Base-by-base conservation (phyloP, 495 filamentous ascomycete species). In the Aspergillus taichungensis region DNA sequence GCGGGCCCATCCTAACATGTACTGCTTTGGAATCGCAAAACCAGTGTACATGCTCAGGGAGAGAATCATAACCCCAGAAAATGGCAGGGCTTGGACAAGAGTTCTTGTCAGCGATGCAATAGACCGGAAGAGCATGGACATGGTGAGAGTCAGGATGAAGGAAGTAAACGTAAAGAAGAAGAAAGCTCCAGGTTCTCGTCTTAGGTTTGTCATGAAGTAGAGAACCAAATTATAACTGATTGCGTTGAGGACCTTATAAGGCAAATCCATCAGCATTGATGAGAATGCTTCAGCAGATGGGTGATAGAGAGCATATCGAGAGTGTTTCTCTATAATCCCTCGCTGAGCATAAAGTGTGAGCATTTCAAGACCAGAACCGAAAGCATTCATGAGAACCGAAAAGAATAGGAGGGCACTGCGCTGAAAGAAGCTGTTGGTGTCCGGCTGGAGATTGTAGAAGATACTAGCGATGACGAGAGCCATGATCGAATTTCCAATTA, bases 361-460 rank as follows among this genome's bases (percentile, higher is more conserved):
- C 49, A 83, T 79, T 51, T 91, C 87, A 5, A 89, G 69, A 45
- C 76, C 76, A 53, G 76, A 81, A 46, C 79, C 67, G 47, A 94
- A 90, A 12, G 88, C 87, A 55, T 91, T 92, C 63, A 91, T 40
- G 8, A 95, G 71, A 50, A 89, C 78, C 41, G 85, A 82, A 53
- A 94, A 91, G 73, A 94, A 95, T 27, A 95, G 65, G 8, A 94
- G 67, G 41, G 82, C 83, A 24, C 84, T 85, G 12, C 85, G 74
- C 46, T 75, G 69, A 66, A 76, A 94, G 65, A 94, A 88, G 53
- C 74, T 83, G 31, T 57, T 52, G 3, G 85, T 86, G 30, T 68
- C 68, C 1, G 47, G 55, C 18, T 73, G 62, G 5, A 90, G 60
- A 50, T 91, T 83, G 66, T 82, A 94, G 68, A 90, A 95, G 40